Evolutionary conservation across 805 yeast genomes (phyloP), one percentile per base, ranked within the genome.

Genomic region (Sungouiozyma ichnusensis): DNA sequence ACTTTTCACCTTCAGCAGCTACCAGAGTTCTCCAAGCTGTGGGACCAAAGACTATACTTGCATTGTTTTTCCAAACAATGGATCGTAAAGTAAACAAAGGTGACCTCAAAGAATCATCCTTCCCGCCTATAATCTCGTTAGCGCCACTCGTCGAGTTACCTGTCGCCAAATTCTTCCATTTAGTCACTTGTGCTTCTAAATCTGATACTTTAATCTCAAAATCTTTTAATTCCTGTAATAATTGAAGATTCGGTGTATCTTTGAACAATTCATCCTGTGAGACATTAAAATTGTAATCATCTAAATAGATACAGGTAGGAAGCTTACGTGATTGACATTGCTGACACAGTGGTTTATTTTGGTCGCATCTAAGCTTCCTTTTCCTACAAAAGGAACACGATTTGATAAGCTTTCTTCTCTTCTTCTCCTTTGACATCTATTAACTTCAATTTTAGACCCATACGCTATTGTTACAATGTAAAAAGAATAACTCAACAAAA

Each of bases 291-390:
- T 49, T 54, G 44, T 43, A 52, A 3, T 40, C 47, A 11, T 53
- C 55, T 1, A 51, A 45, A 44, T 58, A 58, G 2, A 57, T 35
- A 44, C 63, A 58, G 16, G 50, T 48, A 3, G 57, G 53, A 20
- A 57, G 43, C 5, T 51, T 46, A 46, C 69, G 68, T 6, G 57
- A 45, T 9, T 53, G 39, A 49, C 79, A 74, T 37, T 67, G 67
- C 8, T 63, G 58, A 45, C 72, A 67, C 44, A 51, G 52, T n/a
- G 71, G 68, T 44, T 62, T 64, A 33, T 60, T 58, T 47, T 74
- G 75, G 51, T 77, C 81, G 58, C 84, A 77, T 63, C 77, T 77
- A 63, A 79, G 70, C 61, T 78, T 79, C 51, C 82, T 69, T 46
- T 72, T 69, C 41, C 83, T 67, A 56, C 85, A 79, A 37, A 78